Evolutionary conservation across 1,139 yeast species (phyloP), one percentile per base, ranked within the genome.

Genomic region (Saccharomyces pastorianus): DNA sequence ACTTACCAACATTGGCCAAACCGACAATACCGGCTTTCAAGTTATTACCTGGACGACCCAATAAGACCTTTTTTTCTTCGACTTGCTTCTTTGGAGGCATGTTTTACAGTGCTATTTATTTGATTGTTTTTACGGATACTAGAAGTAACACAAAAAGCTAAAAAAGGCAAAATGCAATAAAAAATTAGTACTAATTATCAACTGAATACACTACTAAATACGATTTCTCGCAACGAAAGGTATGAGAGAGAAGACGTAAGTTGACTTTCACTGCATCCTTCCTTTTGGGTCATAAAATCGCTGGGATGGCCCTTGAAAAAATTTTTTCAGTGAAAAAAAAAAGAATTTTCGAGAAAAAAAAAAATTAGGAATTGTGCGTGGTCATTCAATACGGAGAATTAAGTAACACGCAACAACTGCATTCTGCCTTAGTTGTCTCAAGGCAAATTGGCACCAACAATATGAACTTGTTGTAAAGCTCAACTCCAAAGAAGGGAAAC

Each of bases 41-140:
- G 75, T 90, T 91, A 76, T 91, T 91, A 72, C 97, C 99, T 71
- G 99, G 99, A 77, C 99, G 88, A 64, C 99, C 99, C 66, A 93
- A 81, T 61, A 90, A 78, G 68, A 91, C 78, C 73, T 93, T 95
- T 74, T 88, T 87, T 73, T 90, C 96, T 74, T 83, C 89, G 62
- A 77, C 88, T 76, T 83, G 86, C 81, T 89, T 88, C 83, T 89
- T 89, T 81, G 96, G 96, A 70, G 96, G 95, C 97, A 90, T 90
- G 55, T 41, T 55, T 20, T 29, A 23, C 34, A 50, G 7, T 44
- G 26, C 29, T 27, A 31, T 20, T 46, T 32, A 48, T 29, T 52
- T 7, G 20, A 7, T 31, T 44, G 25, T 29, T 47, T 28, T 20
- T 25, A 17, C 26, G 32, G 41, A 20, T 26, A 25, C 28, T 26